These are phyloP conservation scores for Tolypocladium guangdongense DNA, from an alignment of 2,329 filamentous ascomycete species.

Conservation along the genomic window DNA sequence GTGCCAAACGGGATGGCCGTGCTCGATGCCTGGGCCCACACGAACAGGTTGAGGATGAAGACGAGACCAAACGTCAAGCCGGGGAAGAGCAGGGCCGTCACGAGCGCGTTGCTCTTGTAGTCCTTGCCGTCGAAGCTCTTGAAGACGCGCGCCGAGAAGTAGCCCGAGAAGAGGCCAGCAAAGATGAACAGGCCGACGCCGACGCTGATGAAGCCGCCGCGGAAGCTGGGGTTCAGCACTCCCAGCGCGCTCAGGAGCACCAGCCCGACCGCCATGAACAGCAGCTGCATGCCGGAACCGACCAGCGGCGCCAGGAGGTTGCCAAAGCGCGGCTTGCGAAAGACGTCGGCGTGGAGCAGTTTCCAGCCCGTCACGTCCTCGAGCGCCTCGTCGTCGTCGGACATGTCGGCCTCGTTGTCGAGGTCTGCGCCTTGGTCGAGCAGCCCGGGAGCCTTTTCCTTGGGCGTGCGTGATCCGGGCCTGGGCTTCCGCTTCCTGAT, in stretches of 20 bases:
- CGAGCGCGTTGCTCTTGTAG: conserved; percentile 65
- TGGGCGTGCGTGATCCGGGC: conserved; percentile 14
- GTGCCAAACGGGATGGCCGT: conserved; percentile 80
- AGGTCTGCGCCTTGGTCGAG: conserved; percentile 47
- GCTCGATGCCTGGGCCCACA: conserved; percentile 82
- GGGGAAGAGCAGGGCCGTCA: conserved; percentile 70
- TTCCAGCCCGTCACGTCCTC: conserved; percentile 87
- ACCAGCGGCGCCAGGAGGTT: conserved; percentile 68
- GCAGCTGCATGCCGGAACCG: conserved; percentile 76
- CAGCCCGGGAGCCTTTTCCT: conserved; percentile 46
- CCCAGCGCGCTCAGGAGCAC: conserved; percentile 65
- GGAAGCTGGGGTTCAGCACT: conserved; percentile 73
- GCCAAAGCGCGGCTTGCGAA: conserved; percentile 60
- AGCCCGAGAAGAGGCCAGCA: conserved; percentile 74
- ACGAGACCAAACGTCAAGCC: conserved; percentile 64
- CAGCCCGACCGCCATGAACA: conserved; percentile 70
- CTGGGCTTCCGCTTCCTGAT: conserved; percentile 38
- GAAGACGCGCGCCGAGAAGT: conserved; percentile 76
- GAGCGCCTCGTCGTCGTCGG: conserved; percentile 44
- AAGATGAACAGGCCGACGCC: conserved; percentile 75
- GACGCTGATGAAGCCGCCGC: conserved; percentile 81
- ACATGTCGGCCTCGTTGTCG: conserved; percentile 40
- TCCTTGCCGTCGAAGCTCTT: conserved; percentile 69
- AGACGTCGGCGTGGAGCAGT: conserved; percentile 77
- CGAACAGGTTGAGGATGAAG: conserved; percentile 77